Percentiles rank a stretch among this genome's conserved stretches.
Evolutionary conservation across 225 moss, liverwort and hornwort genomes (phyloP).

Genomic region (Bryum argenteum): DNA sequence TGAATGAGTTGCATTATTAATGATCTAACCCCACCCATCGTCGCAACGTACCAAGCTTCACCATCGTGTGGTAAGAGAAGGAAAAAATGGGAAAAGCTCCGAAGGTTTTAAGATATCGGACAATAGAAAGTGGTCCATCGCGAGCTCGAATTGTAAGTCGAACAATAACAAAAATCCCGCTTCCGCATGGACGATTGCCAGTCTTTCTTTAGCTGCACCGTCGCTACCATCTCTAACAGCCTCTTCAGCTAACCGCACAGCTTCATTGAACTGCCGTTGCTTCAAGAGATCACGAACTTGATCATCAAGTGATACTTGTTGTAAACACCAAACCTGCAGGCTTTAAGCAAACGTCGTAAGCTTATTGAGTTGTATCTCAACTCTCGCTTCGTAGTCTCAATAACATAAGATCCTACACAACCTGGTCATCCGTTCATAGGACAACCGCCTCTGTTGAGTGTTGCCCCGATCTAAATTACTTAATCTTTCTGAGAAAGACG

Average conservation of each 20-base stretch:
- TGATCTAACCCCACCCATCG: slow-evolving; percentile 11
- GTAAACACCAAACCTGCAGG: slow-evolving; percentile 89
- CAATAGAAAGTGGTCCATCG: slow-evolving; percentile 82
- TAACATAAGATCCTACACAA: slow-evolving; percentile 7
- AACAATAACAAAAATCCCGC: slow-evolving; percentile 89
- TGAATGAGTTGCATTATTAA: no score
- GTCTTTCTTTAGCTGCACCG: slow-evolving; percentile 61
- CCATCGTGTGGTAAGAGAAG: slow-evolving; percentile 83
- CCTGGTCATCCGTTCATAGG: neutral
- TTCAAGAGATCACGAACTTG: slow-evolving; percentile 91
- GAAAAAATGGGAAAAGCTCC: slow-evolving; percentile 93
- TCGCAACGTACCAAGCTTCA: slow-evolving; percentile 72
- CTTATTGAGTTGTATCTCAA: neutral
- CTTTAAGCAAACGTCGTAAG: slow-evolving; percentile 26
- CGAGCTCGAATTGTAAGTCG: slow-evolving; percentile 91
- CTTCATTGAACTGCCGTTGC: slow-evolving; percentile 78
- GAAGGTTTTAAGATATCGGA: slow-evolving; percentile 89
- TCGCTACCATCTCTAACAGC: slow-evolving; percentile 61
- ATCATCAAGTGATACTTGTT: slow-evolving; percentile 91
- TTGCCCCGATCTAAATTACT: no score
- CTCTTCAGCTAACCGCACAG: slow-evolving; percentile 87
- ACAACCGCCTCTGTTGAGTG: neutral
- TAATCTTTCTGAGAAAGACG: no score
- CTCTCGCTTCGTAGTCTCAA: neutral
- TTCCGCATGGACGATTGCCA: slow-evolving; percentile 87